These are phyloP conservation scores for Phyllostachys edulis DNA, from an alignment of 176 grass and related monocot genomes.

Conservation along the genomic window DNA sequence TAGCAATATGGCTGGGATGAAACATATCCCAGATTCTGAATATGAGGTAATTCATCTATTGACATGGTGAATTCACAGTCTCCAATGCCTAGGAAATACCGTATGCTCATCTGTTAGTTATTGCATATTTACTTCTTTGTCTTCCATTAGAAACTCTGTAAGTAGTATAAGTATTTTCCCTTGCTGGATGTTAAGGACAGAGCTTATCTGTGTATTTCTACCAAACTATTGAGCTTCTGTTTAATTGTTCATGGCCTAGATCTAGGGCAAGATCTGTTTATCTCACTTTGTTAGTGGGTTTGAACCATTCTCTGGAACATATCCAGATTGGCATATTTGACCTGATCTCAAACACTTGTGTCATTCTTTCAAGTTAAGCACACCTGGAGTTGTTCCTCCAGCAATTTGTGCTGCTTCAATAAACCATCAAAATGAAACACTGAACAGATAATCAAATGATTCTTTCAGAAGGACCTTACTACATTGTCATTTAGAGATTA, in stretches of 20 bases:
- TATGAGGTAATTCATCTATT: constrained; percentile 10
- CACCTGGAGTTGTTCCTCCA: neutral
- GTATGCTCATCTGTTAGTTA: neutral
- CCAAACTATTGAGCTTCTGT: constrained; percentile 16
- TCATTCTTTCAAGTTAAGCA: constrained; percentile 1
- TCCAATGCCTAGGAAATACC: neutral
- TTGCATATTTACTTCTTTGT: neutral
- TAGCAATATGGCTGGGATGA: neutral
- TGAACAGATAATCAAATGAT: constrained; percentile 5
- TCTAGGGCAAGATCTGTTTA: neutral
- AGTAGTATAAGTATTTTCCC: neutral
- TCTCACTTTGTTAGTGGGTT: neutral
- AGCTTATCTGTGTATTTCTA: neutral
- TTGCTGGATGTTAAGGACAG: neutral
- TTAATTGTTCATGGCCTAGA: neutral
- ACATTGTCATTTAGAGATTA: neutral
- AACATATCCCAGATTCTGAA: constrained; percentile 1
- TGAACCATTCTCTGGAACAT: neutral
- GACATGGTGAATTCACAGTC: neutral
- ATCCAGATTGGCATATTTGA: neutral
- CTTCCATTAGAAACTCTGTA: neutral
- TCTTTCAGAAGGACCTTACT: neutral
- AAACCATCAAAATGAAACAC: neutral
- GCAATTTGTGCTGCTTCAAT: neutral
- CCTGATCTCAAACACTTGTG: neutral